Base-by-base conservation (phyloP, 352 stramenopile genomes). In the Phytophthora sojae region DNA sequence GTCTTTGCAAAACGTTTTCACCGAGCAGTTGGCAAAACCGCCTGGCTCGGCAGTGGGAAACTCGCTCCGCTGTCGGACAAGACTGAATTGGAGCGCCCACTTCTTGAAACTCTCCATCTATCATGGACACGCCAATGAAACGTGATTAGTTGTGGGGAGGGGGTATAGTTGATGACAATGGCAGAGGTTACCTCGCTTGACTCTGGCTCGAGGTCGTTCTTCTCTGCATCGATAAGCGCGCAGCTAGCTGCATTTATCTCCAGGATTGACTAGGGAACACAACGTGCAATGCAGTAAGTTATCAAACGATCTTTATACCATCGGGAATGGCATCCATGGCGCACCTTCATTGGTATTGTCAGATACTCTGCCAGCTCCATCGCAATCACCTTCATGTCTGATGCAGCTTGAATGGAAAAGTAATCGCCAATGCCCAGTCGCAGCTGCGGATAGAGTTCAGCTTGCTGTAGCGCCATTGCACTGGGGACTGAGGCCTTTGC, bases 51-150 rank as follows among this genome's bases (percentile, higher is more conserved):
- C 58, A 12, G 73, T 77, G 19, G 79, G 75, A 25, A 76, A 69
- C 57, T 79, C 68, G 49, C 68, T 69, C 56, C 83, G 80, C 12
- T 88, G 75, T 1, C 57, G 77, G 1, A 86, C 73, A 1, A 90
- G 55, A 44, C 76, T 80, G 64, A 90, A 93, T 56, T 92, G 85
- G 15, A 92, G 66, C 0, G 88, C 79, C 84, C 88, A 95, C 47
- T 83, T 82, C 58, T 89, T 92, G 61, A 89, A 93, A 61, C 84
- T 95, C 53, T 90, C 84, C 14, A 80, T 86, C 82, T 89, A n/a
- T 23, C 35, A 52, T 57, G 21, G 6, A 2, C 32, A 35, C 14
- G 42, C n/a, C 25, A 21, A 57, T 14, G 56, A 44, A 39, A n/a
- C 8, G 12, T 45, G 23, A 51, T 17, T 25, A 51, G 44, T 15